phyloP scores from a whole-genome alignment of 164 flowering plant genomes.

The Macadamia integrifolia region DNA sequence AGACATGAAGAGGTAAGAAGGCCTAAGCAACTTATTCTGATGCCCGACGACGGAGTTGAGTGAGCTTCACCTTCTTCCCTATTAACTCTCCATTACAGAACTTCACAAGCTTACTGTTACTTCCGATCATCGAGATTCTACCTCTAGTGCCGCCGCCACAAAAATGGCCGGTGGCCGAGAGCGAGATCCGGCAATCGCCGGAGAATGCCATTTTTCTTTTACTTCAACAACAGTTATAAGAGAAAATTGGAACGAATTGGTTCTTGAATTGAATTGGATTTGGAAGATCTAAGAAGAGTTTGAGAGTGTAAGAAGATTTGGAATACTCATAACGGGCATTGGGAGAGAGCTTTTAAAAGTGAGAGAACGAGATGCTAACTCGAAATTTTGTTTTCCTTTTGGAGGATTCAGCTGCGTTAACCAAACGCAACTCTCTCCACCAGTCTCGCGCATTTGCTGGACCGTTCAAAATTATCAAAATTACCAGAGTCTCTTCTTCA shows the following conservation, averaged over 20 bases:
- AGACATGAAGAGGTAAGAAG: constrained; percentile 36
- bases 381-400: constrained; percentile 4
- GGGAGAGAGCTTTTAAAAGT: not conserved
- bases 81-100: constrained; percentile 64
- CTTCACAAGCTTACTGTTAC: constrained; percentile 28
- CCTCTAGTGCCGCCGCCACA: constrained; percentile 14
- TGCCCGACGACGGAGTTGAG: not conserved
- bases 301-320: not conserved
- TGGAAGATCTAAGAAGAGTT: not conserved
- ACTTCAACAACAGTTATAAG: not conserved
- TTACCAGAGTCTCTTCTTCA: constrained; percentile 15
- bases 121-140: constrained; percentile 18
- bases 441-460: constrained; percentile 19
- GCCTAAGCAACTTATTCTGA: constrained; percentile 11
- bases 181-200: constrained; percentile 43
- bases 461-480: constrained; percentile 4
- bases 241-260: constrained; percentile 11
- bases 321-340: too few relatives aligned
- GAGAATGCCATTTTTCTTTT: constrained; percentile 39
- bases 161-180: constrained; percentile 37
- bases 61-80: constrained; percentile 54
- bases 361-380: constrained; percentile 11
- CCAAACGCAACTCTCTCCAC: constrained; percentile 47
- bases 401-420: constrained; percentile 38
- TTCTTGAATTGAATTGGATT: not conserved